phyloP scores from a whole-genome alignment of 1,284 basidiomycete genomes.

The Pseudozyma sp. region DNA sequence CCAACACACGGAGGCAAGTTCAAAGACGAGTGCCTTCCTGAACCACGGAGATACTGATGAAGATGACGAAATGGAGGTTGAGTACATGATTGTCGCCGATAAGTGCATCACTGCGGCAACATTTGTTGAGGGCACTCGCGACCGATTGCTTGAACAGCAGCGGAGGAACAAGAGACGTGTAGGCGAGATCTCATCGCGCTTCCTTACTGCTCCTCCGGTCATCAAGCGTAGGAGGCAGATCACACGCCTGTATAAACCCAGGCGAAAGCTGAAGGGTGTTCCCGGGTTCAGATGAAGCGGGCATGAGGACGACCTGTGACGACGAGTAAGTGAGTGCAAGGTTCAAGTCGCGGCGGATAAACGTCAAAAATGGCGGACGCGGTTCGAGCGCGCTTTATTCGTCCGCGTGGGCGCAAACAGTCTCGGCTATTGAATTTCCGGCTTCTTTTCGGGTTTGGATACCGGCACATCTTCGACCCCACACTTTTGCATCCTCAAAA shows the following conservation, averaged over 20 bases:
- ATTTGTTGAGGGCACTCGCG: no score
- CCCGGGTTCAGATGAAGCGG: constrained; percentile 21
- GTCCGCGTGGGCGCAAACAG: constrained; percentile 2
- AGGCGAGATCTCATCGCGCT: no score
- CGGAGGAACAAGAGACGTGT: no score
- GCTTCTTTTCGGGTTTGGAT: constrained; percentile 10
- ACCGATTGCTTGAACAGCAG: background rate
- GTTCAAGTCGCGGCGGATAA: background rate
- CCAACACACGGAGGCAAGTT: background rate
- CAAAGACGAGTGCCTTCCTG: background rate
- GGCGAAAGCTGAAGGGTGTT: constrained; percentile 1
- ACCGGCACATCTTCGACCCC: constrained; percentile 7
- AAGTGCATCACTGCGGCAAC: constrained; percentile 3
- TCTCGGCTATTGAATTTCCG: constrained; percentile 29
- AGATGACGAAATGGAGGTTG: constrained; percentile 27
- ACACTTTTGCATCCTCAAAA: constrained; percentile 6
- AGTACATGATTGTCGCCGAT: constrained; percentile 36
- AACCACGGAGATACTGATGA: background rate
- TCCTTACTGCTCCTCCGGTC: constrained; percentile 7
- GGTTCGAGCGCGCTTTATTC: background rate
- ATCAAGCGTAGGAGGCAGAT: constrained; percentile 10
- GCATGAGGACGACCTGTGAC: constrained; percentile 12
- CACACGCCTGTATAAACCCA: background rate
- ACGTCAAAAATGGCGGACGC: constrained; percentile 4
- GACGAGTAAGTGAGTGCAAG: background rate